Percentiles rank a stretch among this genome's conserved stretches.
These are phyloP conservation scores for Leptographium lundbergii DNA, from an alignment of 2,329 filamentous ascomycete genomes.

Conservation along the genomic window DNA sequence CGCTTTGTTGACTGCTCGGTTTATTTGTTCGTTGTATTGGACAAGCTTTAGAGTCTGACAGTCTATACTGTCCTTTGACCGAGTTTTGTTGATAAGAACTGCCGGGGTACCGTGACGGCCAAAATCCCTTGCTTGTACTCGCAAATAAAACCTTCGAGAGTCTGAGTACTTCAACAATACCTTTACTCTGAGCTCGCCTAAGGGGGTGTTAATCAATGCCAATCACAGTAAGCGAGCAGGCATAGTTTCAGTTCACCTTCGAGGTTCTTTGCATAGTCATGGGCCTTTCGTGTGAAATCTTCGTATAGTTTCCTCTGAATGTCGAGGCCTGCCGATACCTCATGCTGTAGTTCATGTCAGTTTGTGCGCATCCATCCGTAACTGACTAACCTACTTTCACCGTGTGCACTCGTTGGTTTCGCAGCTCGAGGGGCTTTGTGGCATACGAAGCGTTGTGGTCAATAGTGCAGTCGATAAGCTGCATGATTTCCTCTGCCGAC, in stretches of 20 bases:
- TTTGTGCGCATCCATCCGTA: background rate
- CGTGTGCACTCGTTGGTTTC: conserved; percentile 84
- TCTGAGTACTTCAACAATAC: conserved; percentile 56
- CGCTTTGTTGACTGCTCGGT: conserved; percentile 72
- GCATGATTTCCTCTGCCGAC: conserved; percentile 45
- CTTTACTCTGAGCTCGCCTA: conserved; percentile 6
- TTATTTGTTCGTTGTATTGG: conserved; percentile 67
- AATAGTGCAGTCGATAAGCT: conserved; percentile 55
- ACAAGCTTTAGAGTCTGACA: conserved; percentile 79
- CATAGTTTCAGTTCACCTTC: conserved; percentile 35
- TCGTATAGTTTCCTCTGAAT: conserved; percentile 63
- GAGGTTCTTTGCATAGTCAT: conserved; percentile 41
- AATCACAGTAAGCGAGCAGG: conserved; percentile 23
- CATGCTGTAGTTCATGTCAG: background rate
- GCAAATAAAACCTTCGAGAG: conserved; percentile 67
- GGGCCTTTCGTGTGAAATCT: conserved; percentile 65
- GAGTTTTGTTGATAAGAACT: conserved; percentile 61
- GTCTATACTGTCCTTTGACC: conserved; percentile 64
- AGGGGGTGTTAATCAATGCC: background rate
- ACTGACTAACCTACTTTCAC: conserved; percentile 48
- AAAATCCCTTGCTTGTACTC: conserved; percentile 49
- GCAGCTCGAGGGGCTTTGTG: conserved; percentile 66
- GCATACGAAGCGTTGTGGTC: conserved; percentile 74
- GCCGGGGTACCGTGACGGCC: conserved; percentile 30
- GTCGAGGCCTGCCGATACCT: conserved; percentile 10